phyloP scores from a whole-genome alignment of 2,329 filamentous ascomycete species.

The Arachnopeziza araneosa region DNA sequence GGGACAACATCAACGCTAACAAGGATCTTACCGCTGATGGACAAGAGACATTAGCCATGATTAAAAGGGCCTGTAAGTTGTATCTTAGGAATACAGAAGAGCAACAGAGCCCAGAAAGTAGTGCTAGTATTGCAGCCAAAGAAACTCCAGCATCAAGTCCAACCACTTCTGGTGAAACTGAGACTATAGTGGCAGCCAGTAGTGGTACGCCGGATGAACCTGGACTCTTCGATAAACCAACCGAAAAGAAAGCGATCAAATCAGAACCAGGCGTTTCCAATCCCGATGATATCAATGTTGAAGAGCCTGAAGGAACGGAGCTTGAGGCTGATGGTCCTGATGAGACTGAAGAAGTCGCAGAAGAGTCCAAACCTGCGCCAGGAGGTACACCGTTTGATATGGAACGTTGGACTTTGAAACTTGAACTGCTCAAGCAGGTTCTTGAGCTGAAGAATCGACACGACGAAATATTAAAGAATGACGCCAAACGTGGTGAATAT shows the following conservation, averaged over 20 bases:
- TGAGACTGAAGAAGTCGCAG: background rate
- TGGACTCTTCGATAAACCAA: slow-evolving; percentile 22
- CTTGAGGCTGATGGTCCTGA: slow-evolving; percentile 17
- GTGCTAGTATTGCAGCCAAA: slow-evolving; percentile 15
- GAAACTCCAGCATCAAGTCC: slow-evolving; percentile 17
- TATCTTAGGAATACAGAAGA: slow-evolving; percentile 35
- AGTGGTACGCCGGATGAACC: slow-evolving; percentile 8
- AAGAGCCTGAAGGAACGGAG: slow-evolving; percentile 25
- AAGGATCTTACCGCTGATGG: slow-evolving; percentile 20
- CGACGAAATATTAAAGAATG: background rate
- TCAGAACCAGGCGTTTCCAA: slow-evolving; percentile 19
- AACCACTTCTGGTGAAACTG: slow-evolving; percentile 9
- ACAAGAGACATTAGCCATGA: slow-evolving; percentile 41
- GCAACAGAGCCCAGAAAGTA: slow-evolving; percentile 6
- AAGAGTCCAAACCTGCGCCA: background rate
- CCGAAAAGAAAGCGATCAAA: slow-evolving; percentile 8
- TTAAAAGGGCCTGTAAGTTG: slow-evolving; percentile 45
- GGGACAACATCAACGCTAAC: slow-evolving; percentile 30
- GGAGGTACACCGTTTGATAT: background rate
- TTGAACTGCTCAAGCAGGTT: background rate
- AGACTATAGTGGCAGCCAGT: slow-evolving; percentile 3
- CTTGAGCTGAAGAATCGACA: background rate
- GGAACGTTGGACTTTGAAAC: background rate
- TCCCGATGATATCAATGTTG: slow-evolving; percentile 32
- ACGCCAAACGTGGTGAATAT: background rate